Percentiles rank a stretch among this genome's conserved stretches.
phyloP scores from a whole-genome alignment of 78 protist species.

The Dictyostelium capitatum region DNA sequence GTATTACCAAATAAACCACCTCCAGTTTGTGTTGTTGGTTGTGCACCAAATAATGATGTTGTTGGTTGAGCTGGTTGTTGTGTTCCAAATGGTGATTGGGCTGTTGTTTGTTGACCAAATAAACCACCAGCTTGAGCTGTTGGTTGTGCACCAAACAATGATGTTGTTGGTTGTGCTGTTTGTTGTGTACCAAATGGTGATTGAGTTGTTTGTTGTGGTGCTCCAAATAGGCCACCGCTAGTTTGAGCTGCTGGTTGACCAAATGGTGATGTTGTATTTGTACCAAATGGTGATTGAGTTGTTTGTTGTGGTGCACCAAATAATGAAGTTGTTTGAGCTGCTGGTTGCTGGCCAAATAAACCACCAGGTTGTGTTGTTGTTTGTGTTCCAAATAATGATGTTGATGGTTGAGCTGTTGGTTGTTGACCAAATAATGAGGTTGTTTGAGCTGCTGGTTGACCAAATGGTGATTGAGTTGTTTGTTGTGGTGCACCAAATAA shows the following conservation, averaged over 20 bases:
- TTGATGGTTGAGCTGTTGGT: background rate
- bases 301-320: background rate
- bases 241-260: background rate
- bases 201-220: no score
- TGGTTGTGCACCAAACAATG: background rate
- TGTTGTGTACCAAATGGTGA: background rate
- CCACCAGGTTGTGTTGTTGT: background rate
- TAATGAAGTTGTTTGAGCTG: background rate
- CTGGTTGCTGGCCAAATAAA: background rate
- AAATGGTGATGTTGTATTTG: background rate
- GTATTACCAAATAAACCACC: background rate
- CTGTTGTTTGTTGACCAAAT: no score
- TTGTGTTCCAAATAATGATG: background rate
- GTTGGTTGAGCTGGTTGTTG: background rate
- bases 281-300: background rate
- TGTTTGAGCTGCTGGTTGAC: background rate
- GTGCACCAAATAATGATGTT: background rate
- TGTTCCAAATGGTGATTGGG: no score
- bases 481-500: background rate
- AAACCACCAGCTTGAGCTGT: background rate
- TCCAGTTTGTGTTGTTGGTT: constrained; percentile 1
- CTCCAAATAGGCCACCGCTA: background rate
- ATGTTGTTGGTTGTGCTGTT: background rate
- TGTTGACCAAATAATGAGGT: constrained; percentile 46
- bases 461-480: constrained; percentile 11